These are phyloP conservation scores for Exophiala sp. DNA, from an alignment of 2,329 filamentous ascomycete species.

Conservation along the genomic window DNA sequence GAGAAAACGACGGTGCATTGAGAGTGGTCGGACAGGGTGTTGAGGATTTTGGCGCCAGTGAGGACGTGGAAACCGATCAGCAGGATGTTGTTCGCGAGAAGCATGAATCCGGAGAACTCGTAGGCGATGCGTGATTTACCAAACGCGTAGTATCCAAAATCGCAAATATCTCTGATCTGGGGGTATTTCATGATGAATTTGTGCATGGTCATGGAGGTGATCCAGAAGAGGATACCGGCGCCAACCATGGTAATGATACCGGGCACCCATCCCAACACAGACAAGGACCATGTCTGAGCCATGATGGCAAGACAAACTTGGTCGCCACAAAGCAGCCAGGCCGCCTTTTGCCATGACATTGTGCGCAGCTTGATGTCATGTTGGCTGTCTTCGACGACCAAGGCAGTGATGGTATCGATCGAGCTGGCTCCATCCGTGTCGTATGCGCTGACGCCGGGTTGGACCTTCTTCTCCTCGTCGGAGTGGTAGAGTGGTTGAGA, in stretches of 20 bases:
- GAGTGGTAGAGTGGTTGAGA: background rate
- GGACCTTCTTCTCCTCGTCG: constrained; percentile 3
- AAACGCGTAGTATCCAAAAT: constrained; percentile 47
- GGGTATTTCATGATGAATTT: constrained; percentile 53
- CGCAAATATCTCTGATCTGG: constrained; percentile 49
- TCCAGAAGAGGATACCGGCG: constrained; percentile 47
- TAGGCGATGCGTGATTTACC: constrained; percentile 45
- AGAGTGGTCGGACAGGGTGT: constrained; percentile 49
- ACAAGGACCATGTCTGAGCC: constrained; percentile 51
- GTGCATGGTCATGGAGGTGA: constrained; percentile 52
- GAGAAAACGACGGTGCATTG: constrained; percentile 50
- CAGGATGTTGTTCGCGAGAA: constrained; percentile 52
- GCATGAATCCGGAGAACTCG: constrained; percentile 45
- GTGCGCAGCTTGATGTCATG: constrained; percentile 54
- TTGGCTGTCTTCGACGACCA: constrained; percentile 35
- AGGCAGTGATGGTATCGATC: background rate
- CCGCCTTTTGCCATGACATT: constrained; percentile 53
- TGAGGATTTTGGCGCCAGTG: constrained; percentile 49
- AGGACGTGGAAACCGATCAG: constrained; percentile 51
- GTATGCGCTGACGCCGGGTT: constrained; percentile 28
- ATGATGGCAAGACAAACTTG: constrained; percentile 53
- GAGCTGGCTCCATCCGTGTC: constrained; percentile 30
- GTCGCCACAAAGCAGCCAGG: constrained; percentile 47
- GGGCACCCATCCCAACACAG: constrained; percentile 47
- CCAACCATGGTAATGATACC: constrained; percentile 48